Evolutionary conservation across 2,329 filamentous ascomycete genomes (phyloP).

Genomic region (Pyrenophora tritici-repentis): DNA sequence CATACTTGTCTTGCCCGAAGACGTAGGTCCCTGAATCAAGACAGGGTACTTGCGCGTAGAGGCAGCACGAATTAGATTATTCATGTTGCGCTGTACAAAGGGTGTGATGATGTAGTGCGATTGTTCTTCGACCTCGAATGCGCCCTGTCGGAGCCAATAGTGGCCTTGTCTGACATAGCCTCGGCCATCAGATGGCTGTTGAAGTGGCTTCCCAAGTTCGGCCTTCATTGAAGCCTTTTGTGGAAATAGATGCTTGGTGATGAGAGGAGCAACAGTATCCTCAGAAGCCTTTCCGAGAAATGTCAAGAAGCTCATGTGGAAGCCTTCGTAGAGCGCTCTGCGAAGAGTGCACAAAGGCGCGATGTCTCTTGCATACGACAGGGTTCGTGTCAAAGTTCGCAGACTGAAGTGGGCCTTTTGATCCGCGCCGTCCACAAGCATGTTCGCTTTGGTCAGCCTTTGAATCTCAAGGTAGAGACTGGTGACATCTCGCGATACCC

Average conservation of each 20-base stretch:
- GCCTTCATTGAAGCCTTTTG: constrained; percentile 71
- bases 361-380: constrained; percentile 87
- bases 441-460: constrained; percentile 76
- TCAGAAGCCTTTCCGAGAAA: constrained; percentile 84
- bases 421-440: constrained; percentile 90
- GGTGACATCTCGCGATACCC: constrained; percentile 79
- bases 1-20: constrained; percentile 98
- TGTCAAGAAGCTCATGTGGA: constrained; percentile 97
- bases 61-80: constrained; percentile 91
- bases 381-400: constrained; percentile 84
- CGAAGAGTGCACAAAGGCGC: constrained; percentile 82
- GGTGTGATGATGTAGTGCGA: constrained; percentile 94
- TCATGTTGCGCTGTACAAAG: constrained; percentile 90
- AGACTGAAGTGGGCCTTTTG: constrained; percentile 97
- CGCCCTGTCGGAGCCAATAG: constrained; percentile 87
- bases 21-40: constrained; percentile 94
- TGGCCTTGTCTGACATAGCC: constrained; percentile 84
- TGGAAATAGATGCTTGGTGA: constrained; percentile 78
- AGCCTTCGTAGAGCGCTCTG: constrained; percentile 88
- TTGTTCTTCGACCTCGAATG: constrained; percentile 68
- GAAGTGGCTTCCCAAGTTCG: constrained; percentile 77
- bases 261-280: constrained; percentile 74
- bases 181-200: constrained; percentile 74
- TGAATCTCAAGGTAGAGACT: constrained; percentile 89
- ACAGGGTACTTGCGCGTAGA: constrained; percentile 93